Evolutionary conservation across 202 grass and related monocot genomes (phyloP).

Genomic region (Sporobolus alterniflorus): DNA sequence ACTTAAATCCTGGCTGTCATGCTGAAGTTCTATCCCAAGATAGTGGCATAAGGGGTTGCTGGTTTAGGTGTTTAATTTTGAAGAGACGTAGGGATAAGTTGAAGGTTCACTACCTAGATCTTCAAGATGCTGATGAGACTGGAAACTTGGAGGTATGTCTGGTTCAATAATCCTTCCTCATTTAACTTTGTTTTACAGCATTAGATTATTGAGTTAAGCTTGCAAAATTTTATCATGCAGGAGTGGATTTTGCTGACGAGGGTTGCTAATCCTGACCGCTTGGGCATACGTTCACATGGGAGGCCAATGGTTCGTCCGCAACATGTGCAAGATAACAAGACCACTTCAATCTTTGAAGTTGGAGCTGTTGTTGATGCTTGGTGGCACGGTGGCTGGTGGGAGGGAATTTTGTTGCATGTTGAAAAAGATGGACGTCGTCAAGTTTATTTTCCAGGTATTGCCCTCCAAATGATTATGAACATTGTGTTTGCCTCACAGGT

Average conservation of each 20-base stretch:
- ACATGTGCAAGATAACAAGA: slow-evolving; percentile 11
- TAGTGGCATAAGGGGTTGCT: slow-evolving; percentile 95
- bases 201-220: not conserved
- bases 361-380: slow-evolving; percentile 82
- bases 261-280: slow-evolving; percentile 62
- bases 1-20: slow-evolving; percentile 60
- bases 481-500: not conserved
- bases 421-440: slow-evolving; percentile 46
- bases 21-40: slow-evolving; percentile 88
- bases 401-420: slow-evolving; percentile 69
- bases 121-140: slow-evolving; percentile 77
- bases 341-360: slow-evolving; percentile 31
- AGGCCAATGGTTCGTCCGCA: slow-evolving; percentile 76
- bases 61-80: slow-evolving; percentile 89
- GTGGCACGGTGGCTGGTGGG: slow-evolving; percentile 97
- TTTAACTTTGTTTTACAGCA: not conserved
- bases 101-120: slow-evolving; percentile 81
- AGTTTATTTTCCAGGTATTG: slow-evolving; percentile 93
- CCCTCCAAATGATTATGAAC: not conserved
- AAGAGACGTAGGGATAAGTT: slow-evolving; percentile 73
- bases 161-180: not conserved
- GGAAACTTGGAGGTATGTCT: slow-evolving; percentile 76
- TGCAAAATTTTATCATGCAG: slow-evolving; percentile 47
- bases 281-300: slow-evolving; percentile 54
- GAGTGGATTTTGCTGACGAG: slow-evolving; percentile 77